Evolutionary conservation across 2,329 filamentous ascomycete genomes (phyloP), one percentile per base, ranked within the genome.

Genomic region (Eutypella sp.): DNA sequence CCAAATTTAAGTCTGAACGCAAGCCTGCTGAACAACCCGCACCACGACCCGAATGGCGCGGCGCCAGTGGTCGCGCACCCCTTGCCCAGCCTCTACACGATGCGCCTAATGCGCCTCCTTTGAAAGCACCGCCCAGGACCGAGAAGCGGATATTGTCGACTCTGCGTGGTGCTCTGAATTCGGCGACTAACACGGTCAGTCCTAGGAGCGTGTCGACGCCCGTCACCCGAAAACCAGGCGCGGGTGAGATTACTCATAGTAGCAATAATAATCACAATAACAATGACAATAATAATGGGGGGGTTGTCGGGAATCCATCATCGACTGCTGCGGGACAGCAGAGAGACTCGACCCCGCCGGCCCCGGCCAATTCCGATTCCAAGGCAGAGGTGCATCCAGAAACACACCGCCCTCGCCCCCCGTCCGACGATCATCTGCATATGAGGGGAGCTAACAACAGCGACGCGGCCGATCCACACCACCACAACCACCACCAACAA

Each of bases 1-100:
- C 53, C n/a, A 55, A 57, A 15, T 20, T 20, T 24, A 11, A 39
- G 11, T 20, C 36, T 6, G 36, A 5, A 19, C n/a, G n/a, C n/a
- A n/a, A n/a, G n/a, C n/a, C n/a, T n/a, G n/a, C n/a, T n/a, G n/a
- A n/a, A n/a, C n/a, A n/a, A n/a, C 50, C 52, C 6, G 47, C 54
- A 16, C 47, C 57, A n/a, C 71, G 74, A 19, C 80, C 82, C 5
- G 74, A 82, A 47, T 90, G 87, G 87, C 84, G 82, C 56, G 86
- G 86, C 16, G 81, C 82, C 31, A 89, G 82, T 60, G 87, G 87
- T 23, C 79, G 86, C 52, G 75, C 75, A 36, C 71, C 78, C 29
- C 72, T 88, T 46, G 76, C 87, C 27, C 74, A 76, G 38, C 82
- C 85, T 3, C 75, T 88, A 31, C 75, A 72, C 57, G 84, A 88